Conservation (phyloP, 192 early-diverging fungal species). For the Linnemannia exigua region DNA sequence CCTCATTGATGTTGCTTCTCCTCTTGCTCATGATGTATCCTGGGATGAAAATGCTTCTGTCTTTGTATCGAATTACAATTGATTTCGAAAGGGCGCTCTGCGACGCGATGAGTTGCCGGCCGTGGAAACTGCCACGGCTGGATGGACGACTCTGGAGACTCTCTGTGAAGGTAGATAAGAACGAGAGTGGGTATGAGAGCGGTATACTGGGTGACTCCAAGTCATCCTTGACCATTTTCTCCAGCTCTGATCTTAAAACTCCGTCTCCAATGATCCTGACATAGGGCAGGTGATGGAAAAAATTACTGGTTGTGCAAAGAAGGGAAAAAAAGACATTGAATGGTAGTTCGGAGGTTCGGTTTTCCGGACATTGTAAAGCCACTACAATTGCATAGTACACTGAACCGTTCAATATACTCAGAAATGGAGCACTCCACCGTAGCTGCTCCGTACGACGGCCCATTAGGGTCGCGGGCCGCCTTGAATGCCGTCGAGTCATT, state of each 20-base stretch:
- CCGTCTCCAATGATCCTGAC: conserved; percentile 33
- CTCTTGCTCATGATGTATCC: conserved; percentile 43
- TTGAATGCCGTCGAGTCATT: conserved; percentile 34
- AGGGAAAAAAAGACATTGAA: not conserved
- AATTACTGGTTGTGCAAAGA: conserved; percentile 31
- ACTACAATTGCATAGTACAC: not conserved
- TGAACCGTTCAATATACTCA: conserved; percentile 17
- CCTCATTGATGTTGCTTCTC: conserved; percentile 21
- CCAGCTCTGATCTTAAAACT: conserved; percentile 30
- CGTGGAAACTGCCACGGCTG: conserved; percentile 46
- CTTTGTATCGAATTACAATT: conserved; percentile 49
- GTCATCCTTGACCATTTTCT: conserved; percentile 24
- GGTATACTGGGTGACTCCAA: conserved; percentile 9
- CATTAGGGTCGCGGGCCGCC: conserved; percentile 36
- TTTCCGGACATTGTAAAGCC: not conserved
- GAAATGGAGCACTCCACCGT: conserved; percentile 59
- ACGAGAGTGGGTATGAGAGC: conserved; percentile 47
- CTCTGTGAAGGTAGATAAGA: conserved; percentile 42
- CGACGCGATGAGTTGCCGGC: not conserved
- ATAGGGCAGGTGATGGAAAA: conserved; percentile 49
- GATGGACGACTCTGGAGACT: conserved; percentile 55
- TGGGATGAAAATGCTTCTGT: conserved; percentile 48
- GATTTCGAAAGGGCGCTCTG: conserved; percentile 50
- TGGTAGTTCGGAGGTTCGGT: not conserved
- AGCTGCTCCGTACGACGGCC: conserved; percentile 41